Evolutionary conservation across 2,329 filamentous ascomycete species (phyloP), one percentile per base, ranked within the genome.

Genomic region (Exophiala calicioides): DNA sequence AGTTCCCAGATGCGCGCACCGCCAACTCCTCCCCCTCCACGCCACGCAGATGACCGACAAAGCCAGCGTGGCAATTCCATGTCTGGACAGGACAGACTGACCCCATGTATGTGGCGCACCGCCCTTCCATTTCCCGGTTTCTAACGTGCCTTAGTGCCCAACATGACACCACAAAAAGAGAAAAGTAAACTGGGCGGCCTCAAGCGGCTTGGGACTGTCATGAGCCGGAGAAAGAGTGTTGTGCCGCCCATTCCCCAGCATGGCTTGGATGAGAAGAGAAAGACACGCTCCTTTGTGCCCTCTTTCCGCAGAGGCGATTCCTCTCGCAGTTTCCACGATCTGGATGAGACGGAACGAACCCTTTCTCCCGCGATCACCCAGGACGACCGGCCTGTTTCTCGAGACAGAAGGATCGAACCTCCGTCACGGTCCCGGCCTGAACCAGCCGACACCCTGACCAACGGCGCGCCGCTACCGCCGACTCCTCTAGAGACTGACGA

Each of bases 11-110:
- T 52, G 3, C 54, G 55, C 12, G 52, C 52, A 29, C 60, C 63
- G 32, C 64, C 68, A 36, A 62, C 69, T 40, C 63, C 65, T 19
- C 65, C 69, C 16, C 65, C 70, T 6, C 65, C 70, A 13, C 66
- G 60, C 34, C 57, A 66, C 40, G 65, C 69, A 33, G 79, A 82
- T 58, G 79, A 82, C 62, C 70, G 46, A 69, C 72, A 47, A 80
- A 78, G 45, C 57, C 75, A 79, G 53, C 75, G 74, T 52, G 81
- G 79, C 12, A 52, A 49, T 41, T 52, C 48, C 12, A 30, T 47
- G 72, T 78, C 73, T 36, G 71, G 63, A 15, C 65, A 63, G 46
- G 57, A 56, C 23, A 62, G 63, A 49, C 57, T 65, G 31, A 60
- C 64, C 13, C 63, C 67, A 50, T 61, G 66, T 69, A 64, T 65